These are phyloP conservation scores for Talaromyces sp. DNA, from an alignment of 2,329 filamentous ascomycete genomes.

Conservation along the genomic window DNA sequence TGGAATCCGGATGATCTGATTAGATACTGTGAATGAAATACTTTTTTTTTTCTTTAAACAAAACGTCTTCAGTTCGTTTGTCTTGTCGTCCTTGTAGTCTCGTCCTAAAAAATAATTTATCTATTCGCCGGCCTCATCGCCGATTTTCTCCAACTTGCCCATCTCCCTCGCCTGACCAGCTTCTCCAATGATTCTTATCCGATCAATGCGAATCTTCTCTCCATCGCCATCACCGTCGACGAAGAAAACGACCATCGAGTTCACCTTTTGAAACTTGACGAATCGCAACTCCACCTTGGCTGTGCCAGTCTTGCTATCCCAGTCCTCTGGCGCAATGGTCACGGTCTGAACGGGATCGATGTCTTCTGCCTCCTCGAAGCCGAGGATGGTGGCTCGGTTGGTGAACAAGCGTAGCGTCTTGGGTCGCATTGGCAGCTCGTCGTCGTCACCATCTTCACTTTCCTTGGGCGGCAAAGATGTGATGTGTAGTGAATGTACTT, in stretches of 20 bases:
- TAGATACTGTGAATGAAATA: not conserved
- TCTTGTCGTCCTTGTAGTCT: not conserved
- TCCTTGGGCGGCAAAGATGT: constrained; percentile 67
- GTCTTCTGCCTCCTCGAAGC: constrained; percentile 92
- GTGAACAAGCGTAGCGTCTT: constrained; percentile 79
- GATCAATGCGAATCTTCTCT: constrained; percentile 73
- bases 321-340: constrained; percentile 69
- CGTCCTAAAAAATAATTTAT: not conserved
- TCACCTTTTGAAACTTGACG: constrained; percentile 96
- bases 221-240: constrained; percentile 77
- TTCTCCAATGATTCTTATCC: constrained; percentile 70
- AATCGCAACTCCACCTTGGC: constrained; percentile 72
- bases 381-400: constrained; percentile 84
- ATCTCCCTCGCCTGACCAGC: constrained; percentile 85
- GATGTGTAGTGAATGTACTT: constrained; percentile 82
- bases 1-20: not conserved
- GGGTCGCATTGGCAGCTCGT: constrained; percentile 75
- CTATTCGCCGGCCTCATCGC: constrained; percentile 65
- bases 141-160: constrained; percentile 94
- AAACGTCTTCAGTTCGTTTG: not conserved
- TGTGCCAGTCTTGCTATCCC: constrained; percentile 70
- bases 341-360: constrained; percentile 75
- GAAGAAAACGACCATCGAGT: constrained; percentile 81
- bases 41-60: too few relatives aligned
- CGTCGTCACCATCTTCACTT: constrained; percentile 57